Evolutionary conservation across 306 rosid genomes (phyloP), one percentile per base, ranked within the genome.

Genomic region (Inga oerstediana): DNA sequence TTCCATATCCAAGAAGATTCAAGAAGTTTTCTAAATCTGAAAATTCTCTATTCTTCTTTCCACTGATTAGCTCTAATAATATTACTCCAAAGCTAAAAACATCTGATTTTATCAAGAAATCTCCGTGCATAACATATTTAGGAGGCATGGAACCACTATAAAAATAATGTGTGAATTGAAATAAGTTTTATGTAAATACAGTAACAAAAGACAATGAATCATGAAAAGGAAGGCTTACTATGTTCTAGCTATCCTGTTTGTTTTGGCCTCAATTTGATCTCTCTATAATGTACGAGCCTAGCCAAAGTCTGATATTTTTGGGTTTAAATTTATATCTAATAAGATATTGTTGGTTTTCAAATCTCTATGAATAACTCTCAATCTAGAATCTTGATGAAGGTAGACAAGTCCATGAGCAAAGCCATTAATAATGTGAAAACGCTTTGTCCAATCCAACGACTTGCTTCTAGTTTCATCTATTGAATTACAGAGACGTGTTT

Each of bases 341-440:
- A 84, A 39, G 8, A 79, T 79, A 13, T 79, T 84, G 48, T 81
- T 84, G 11, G 45, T 10, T 46, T 79, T 84, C 7, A 84, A 17
- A 62, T 83, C 83, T 73, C 83, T 78, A 12, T 83, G 85, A 54
- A 85, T 81, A 30, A 85, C 78, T 45, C 85, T 77, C 8, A 81
- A 32, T 73, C 80, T 85, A 15, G 74, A 85, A 45, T 85, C 88
- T 73, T 81, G 74, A 9, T 81, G 83, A 73, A 85, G 83, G 78
- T 85, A 85, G n/a, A 85, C 68, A 65, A 81, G 77, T 4, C 85
- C 83, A 34, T 77, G 64, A 78, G 85, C 85, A 34, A 81, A 24
- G 8, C 85, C 85, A 35, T 4, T 49, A 43, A 85, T 73, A 13
- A 85, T 85, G 22, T 54, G 22, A 14, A 79, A 81, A 41, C 83